Evolutionary conservation across 345 rosid species (phyloP), one percentile per base, ranked within the genome.

Genomic region (Punica granatum): DNA sequence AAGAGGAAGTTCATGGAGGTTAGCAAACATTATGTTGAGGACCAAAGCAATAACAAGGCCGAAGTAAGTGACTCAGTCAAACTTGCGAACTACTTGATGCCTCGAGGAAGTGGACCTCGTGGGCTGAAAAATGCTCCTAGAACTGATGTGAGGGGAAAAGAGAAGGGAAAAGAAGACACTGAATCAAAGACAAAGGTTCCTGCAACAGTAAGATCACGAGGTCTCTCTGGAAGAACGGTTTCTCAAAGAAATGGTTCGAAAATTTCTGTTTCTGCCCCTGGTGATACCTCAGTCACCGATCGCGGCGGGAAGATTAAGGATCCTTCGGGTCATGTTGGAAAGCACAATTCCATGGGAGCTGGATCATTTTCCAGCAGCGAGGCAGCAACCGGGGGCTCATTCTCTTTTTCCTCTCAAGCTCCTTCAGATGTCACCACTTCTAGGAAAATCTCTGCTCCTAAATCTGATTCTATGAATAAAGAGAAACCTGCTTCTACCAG

Each of bases 1-100:
- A 95, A 87, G 74, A 84, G 94, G 76, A 95, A 95, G 80, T 92
- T 92, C 74, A 95, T 95, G 98, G 99, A 95, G 34, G 99, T 95
- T 59, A 92, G 99, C 84, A 90, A 86, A 76, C 98, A 90, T 70
- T 88, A 88, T 60, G 83, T 81, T 74, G 85, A 82, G 53, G 91
- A 79, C 76, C 74, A 79, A 35, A 77, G 77, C 72, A 71, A 73
- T 44, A 79, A 75, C 77, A 74, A 67, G 34, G 77, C 70, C 33
- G 86, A 84, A 69, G 54, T 83, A 46, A 88, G 77, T 74, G 95
- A 85, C 71, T 78, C 90, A 1, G 75, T 76, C 31, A 94, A 88
- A 81, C 80, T 82, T 80, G 48, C 88, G 7, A 88, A 83, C 76
- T 71, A 87, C 70, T 60, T 81, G 67, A 87, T 83, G 82, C 89